Base-by-base conservation (phyloP, 768 basidiomycete species). In the Gautieria morchelliformis region DNA sequence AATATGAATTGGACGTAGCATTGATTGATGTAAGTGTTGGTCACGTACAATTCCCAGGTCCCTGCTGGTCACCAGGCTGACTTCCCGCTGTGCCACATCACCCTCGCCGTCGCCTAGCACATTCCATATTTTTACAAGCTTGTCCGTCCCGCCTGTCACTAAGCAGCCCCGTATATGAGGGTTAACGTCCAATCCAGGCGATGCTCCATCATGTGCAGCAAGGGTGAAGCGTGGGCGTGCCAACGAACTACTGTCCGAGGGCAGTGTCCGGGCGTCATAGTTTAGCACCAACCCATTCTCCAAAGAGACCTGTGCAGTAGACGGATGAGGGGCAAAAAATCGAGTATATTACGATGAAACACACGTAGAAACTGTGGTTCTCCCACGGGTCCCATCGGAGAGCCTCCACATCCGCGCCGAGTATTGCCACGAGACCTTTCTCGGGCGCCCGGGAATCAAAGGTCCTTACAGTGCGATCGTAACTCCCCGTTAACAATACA, bases 331-430 rank as follows among this genome's bases (percentile, higher is more conserved):
- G 20, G 8, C 3, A 22, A 44, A 44, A 9, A 9, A 9, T 19
- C 8, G 19, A 19, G 20, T 27, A 27, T 27, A 27, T 5, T 5
- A 5, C 42, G 17, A 44, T 44, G 33, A 5, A 12, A 70, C 87
- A 61, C 61, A 93, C 93, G 66, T 90, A 96, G 74, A 96, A 95
- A 2, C 81, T 80, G 60, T 85, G 80, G 5, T 78, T 77, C 55
- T 95, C 89, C 89, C 91, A 96, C 51, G 93, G 94, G 71, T 99
- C 95, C 95, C 96, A 99, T 61, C 85, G 73, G 41, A 97, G 70
- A 40, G 89, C 88, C 71, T 99, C 96, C 17, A 98, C 93, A 69
- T 98, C 96, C 58, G 90, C 86, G 2, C 87, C 91, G 7, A 97
- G 76, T 15, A 84, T 74, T 6, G 88, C 89, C n/a, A 88, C 90